A percentile compares a stretch with the other conserved stretches of the same genome.
phyloP scores from a whole-genome alignment of 495 filamentous ascomycete species.

The Mytilinidion resinicola region DNA sequence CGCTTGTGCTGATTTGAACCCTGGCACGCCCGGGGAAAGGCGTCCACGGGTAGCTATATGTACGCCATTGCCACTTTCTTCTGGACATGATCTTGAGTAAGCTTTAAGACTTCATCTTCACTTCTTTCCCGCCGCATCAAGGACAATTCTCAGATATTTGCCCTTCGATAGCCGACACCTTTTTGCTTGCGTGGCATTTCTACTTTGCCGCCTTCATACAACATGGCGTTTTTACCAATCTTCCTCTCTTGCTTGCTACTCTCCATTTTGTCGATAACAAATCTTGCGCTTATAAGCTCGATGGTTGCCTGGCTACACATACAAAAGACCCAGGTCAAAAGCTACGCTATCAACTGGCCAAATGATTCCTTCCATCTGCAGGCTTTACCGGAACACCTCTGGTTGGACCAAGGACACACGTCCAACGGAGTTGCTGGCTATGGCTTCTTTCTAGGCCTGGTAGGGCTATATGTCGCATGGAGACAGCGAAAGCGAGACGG shows the following conservation, averaged over 20 bases:
- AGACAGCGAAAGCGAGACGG: constrained; percentile 26
- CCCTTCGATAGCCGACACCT: no score
- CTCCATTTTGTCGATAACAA: constrained; percentile 18
- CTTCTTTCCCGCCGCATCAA: no score
- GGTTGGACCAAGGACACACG: constrained; percentile 45
- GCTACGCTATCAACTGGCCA: constrained; percentile 32
- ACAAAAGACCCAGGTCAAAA: constrained; percentile 24
- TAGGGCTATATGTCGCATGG: constrained; percentile 41
- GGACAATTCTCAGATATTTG: no score
- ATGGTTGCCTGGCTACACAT: constrained; percentile 46
- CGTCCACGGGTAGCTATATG: no score
- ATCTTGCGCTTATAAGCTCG: constrained; percentile 38
- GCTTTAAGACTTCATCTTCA: no score
- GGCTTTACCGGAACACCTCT: constrained; percentile 40
- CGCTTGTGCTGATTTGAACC: no score
- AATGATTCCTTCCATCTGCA: constrained; percentile 34
- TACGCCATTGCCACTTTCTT: no score
- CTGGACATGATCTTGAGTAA: no score
- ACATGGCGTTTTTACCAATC: constrained; percentile 11
- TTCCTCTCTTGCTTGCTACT: constrained; percentile 15
- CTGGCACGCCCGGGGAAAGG: no score
- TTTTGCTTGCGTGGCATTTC: background rate
- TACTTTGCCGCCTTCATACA: background rate
- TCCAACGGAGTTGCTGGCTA: constrained; percentile 48
- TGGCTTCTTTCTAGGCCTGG: constrained; percentile 44